A percentile compares a stretch with the other conserved stretches of the same genome.
These are phyloP conservation scores for Aspergillus ellipticus DNA, from an alignment of 495 filamentous ascomycete genomes.

Conservation along the genomic window DNA sequence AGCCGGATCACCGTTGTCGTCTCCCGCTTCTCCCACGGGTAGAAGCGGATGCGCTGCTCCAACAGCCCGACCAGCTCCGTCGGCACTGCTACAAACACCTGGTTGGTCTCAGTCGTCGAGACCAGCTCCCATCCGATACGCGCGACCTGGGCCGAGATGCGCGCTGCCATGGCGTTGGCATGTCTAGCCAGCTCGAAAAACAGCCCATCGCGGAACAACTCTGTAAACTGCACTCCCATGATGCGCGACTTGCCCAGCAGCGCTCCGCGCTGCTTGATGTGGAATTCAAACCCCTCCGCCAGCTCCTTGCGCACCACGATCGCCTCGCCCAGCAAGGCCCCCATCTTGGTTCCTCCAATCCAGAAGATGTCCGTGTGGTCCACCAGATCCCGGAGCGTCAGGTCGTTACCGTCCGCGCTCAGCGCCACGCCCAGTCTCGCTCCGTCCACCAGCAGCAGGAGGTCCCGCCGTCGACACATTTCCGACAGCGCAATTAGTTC, in stretches of 20 bases:
- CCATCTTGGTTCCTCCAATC: slow-evolving; percentile 45
- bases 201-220: slow-evolving; percentile 37
- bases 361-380: slow-evolving; percentile 43
- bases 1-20: slow-evolving; percentile 28
- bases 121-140: slow-evolving; percentile 8
- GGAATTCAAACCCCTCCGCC: slow-evolving; percentile 39
- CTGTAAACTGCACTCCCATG: slow-evolving; percentile 40
- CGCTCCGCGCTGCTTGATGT: slow-evolving; percentile 44
- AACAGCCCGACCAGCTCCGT: slow-evolving; percentile 19
- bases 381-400: slow-evolving; percentile 35
- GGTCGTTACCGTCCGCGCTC: slow-evolving; percentile 28
- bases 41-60: slow-evolving; percentile 31
- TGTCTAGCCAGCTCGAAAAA: slow-evolving; percentile 39
- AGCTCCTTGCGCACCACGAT: slow-evolving; percentile 35
- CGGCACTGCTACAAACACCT: slow-evolving; percentile 34
- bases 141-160: slow-evolving; percentile 2
- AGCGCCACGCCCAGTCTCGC: slow-evolving; percentile 40
- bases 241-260: slow-evolving; percentile 42
- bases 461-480: slow-evolving; percentile 29
- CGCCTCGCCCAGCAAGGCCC: slow-evolving; percentile 41
- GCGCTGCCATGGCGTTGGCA: slow-evolving; percentile 39
- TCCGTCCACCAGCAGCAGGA: slow-evolving; percentile 41
- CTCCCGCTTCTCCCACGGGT: slow-evolving; percentile 33
- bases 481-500: slow-evolving; percentile 32
- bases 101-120: slow-evolving; percentile 32